Base-by-base conservation (phyloP, 805 yeast genomes). In the Starmerella apis region DNA sequence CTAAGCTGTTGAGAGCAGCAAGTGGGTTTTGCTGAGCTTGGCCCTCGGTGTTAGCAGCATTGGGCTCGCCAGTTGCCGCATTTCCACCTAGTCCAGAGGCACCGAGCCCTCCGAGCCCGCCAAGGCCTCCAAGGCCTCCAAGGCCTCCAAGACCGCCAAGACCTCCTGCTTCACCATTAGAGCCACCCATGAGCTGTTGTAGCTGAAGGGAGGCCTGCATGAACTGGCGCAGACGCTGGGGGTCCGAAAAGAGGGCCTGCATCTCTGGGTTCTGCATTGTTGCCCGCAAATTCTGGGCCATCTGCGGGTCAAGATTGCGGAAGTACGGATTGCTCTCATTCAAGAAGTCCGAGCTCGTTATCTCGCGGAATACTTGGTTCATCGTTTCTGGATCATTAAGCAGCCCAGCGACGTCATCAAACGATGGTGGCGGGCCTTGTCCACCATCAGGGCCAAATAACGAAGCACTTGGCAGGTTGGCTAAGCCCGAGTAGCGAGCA, bases 391-490 rank as follows among this genome's bases (percentile, higher is more conserved):
- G 98, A 57, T 78, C 77, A 18, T 79, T 80, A n/a, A 35, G 24
- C 81, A 92, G 73, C 83, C 86, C 78, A 49, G 74, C 71, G 67
- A 90, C 63, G 54, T 84, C 87, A 46, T 82, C 88, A 43, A 85
- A 83, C 58, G 78, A 80, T 11, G 94, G 88, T 59, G 81, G 69
- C 42, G 76, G 77, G 38, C 80, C 80, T 85, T 83, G 77, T 16
- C 96, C 97, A 36, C 94, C 95, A 65, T 88, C 96, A 24, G 95
- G 88, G 1, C 96, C 96, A 69, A 90, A 87, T 83, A 86, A 76
- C 42, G 81, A 77, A 1, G 86, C 86, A 3, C 84, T 75, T 4
- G 98, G 97, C 66, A 92, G 72, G 60, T 86, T 88, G 7, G 87
- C 76, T 59, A 79, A 80, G 1, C 98, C 98, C 2, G 97, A 96